Conservation (phyloP, 2,329 filamentous ascomycete species). For the Penicillium occitanis region DNA sequence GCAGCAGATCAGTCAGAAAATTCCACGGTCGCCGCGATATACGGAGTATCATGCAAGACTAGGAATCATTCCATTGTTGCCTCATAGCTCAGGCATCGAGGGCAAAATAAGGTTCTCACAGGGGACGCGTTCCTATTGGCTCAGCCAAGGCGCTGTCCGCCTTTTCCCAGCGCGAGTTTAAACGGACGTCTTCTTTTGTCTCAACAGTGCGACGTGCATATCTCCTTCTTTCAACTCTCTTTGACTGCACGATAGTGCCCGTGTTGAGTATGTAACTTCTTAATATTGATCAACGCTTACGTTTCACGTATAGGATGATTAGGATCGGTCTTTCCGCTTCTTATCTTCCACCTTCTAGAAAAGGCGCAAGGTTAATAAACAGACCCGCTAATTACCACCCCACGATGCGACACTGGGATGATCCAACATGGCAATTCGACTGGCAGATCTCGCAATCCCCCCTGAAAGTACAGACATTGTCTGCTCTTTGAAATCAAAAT, state of each 20-base stretch:
- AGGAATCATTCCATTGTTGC: background rate
- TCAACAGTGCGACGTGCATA: background rate
- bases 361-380: background rate
- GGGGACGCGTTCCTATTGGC: background rate
- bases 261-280: background rate
- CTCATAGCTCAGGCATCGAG: background rate
- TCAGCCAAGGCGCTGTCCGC: background rate
- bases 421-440: background rate
- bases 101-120: background rate
- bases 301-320: background rate
- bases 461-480: background rate
- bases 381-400: slow-evolving; percentile 13
- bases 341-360: background rate
- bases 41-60: too few species aligned
- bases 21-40: background rate
- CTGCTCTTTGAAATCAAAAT: background rate
- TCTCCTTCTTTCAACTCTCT: background rate
- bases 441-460: background rate
- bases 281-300: background rate
- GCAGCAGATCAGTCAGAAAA: background rate
- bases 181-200: slow-evolving; percentile 3
- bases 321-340: background rate
- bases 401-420: slow-evolving; percentile 1
- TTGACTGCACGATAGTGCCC: background rate
- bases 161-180: background rate